Evolutionary conservation across 139 green algal genomes (phyloP).

Genomic region (Picochlorum sp.): DNA sequence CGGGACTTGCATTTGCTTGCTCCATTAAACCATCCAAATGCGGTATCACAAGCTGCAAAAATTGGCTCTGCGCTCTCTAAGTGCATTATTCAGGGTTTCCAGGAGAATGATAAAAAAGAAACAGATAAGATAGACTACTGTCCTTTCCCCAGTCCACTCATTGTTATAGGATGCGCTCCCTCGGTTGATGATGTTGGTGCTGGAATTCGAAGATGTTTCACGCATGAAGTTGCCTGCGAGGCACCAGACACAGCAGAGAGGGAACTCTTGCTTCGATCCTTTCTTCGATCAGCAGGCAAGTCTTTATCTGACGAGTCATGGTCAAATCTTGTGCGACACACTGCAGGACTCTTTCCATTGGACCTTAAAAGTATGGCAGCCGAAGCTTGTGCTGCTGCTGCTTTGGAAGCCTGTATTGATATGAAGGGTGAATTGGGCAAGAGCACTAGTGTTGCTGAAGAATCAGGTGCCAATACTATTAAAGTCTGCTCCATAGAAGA

Average conservation of each 20-base stretch:
- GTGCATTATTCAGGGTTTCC: slow-evolving; percentile 10
- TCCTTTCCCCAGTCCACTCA: slow-evolving; percentile 14
- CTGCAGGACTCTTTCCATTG: slow-evolving; percentile 59
- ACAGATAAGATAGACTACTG: neutral
- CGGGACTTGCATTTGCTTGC: slow-evolving; percentile 27
- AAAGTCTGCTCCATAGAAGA: neutral
- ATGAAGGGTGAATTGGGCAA: neutral
- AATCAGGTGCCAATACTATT: too few relatives aligned
- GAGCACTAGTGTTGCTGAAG: neutral
- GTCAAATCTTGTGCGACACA: slow-evolving; percentile 38
- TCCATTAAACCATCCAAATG: neutral
- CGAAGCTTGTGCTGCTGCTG: slow-evolving; percentile 34
- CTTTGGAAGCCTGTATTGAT: slow-evolving; percentile 5
- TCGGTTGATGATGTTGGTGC: slow-evolving; percentile 39
- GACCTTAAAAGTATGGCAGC: slow-evolving; percentile 61
- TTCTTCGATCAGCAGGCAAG: neutral
- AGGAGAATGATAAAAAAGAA: neutral
- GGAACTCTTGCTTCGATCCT: slow-evolving; percentile 19
- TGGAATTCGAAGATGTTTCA: slow-evolving; percentile 69
- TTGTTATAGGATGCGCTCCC: slow-evolving; percentile 42
- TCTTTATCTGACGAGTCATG: slow-evolving; percentile 2
- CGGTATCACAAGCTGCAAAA: slow-evolving; percentile 6
- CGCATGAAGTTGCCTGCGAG: slow-evolving; percentile 53
- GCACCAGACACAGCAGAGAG: slow-evolving; percentile 15
- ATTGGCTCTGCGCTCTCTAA: slow-evolving; percentile 24